phyloP scores from a whole-genome alignment of 257 asterid genomes.

The Salvia hispanica region DNA sequence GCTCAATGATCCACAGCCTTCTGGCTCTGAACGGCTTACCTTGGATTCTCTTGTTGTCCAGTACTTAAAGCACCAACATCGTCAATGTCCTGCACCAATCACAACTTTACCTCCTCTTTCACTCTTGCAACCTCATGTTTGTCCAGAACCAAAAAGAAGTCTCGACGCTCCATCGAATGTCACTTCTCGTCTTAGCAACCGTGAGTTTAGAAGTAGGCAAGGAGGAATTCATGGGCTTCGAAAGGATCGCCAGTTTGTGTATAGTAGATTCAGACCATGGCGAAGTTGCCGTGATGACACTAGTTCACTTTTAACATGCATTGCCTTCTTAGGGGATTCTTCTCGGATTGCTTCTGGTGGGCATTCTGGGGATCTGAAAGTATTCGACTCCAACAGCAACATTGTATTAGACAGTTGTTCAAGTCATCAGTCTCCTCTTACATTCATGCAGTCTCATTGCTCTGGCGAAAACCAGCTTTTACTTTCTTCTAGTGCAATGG shows the following conservation, averaged over 20 bases:
- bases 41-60: conserved; percentile 93
- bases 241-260: conserved; percentile 91
- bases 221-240: conserved; percentile 88
- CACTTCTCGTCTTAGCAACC: conserved; percentile 83
- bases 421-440: conserved; percentile 82
- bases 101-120: conserved; percentile 98
- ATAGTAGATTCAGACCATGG: conserved; percentile 97
- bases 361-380: conserved; percentile 87
- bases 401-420: conserved; percentile 67
- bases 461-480: conserved; percentile 66
- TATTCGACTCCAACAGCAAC: conserved; percentile 81
- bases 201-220: conserved; percentile 76
- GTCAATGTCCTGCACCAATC: conserved; percentile 97
- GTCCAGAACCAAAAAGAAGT: conserved; percentile 92
- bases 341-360: conserved; percentile 80
- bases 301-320: conserved; percentile 70
- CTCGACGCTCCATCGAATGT: conserved; percentile 94
- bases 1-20: conserved; percentile 61
- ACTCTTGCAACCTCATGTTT: conserved; percentile 90
- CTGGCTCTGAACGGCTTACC: conserved; percentile 66
- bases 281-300: conserved; percentile 87
- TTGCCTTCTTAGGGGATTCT: conserved; percentile 83
- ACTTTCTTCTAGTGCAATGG: conserved; percentile 82
- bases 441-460: conserved; percentile 68
- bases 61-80: conserved; percentile 95